Conservation (phyloP, 2,329 filamentous ascomycete genomes). For the Trichothecium sympodiale region DNA sequence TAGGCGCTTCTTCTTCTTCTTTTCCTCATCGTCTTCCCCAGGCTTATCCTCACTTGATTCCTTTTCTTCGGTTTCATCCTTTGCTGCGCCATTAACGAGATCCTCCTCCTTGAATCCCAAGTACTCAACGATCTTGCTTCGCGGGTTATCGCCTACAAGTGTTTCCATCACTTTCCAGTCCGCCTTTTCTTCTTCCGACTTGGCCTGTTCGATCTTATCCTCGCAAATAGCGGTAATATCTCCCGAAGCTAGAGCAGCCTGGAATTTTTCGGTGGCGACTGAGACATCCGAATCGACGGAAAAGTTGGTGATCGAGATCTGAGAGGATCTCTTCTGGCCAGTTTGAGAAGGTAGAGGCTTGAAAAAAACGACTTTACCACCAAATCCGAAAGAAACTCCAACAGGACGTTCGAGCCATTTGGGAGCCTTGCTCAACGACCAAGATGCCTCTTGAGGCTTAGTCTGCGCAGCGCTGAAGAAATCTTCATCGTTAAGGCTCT, state of each 20-base stretch:
- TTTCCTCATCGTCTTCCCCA: constrained; percentile 21
- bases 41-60: constrained; percentile 6
- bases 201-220: constrained; percentile 61
- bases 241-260: constrained; percentile 67
- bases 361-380: constrained; percentile 80
- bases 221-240: constrained; percentile 73
- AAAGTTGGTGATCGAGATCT: constrained; percentile 76
- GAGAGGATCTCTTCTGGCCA: constrained; percentile 59
- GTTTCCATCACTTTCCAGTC: constrained; percentile 95
- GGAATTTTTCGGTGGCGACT: constrained; percentile 76
- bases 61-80: constrained; percentile 17
- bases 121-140: constrained; percentile 76
- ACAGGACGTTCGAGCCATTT: constrained; percentile 82
- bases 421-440: constrained; percentile 75
- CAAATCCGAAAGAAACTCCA: constrained; percentile 88
- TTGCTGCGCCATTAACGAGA: constrained; percentile 35
- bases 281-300: constrained; percentile 78
- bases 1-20: constrained; percentile 50
- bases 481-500: constrained; percentile 75
- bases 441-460: constrained; percentile 81
- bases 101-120: constrained; percentile 71
- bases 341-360: constrained; percentile 44
- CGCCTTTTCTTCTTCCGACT: constrained; percentile 82
- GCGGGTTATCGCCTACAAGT: constrained; percentile 72
- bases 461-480: constrained; percentile 93